Evolutionary conservation across 1,284 basidiomycete species (phyloP).

Genomic region (Sanghuangporus sanghuang): DNA sequence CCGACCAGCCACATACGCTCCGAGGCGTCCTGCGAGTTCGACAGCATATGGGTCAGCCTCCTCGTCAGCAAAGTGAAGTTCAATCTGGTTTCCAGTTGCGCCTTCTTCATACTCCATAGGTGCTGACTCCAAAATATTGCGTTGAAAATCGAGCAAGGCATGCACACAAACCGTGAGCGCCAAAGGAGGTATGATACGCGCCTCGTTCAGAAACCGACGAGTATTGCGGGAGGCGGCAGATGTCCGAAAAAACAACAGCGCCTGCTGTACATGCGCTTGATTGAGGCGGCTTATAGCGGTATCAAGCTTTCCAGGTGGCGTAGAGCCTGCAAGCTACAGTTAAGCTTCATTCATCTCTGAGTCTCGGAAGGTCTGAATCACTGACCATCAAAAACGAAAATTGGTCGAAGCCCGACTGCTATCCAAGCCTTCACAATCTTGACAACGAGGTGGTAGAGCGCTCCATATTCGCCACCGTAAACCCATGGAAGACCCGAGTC

Average conservation of each 20-base stretch:
- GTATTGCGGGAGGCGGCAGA: constrained; percentile 64
- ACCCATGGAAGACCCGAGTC: constrained; percentile 72
- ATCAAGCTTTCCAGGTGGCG: constrained; percentile 69
- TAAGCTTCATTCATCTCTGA: constrained; percentile 4
- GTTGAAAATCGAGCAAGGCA: constrained; percentile 44
- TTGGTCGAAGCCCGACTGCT: constrained; percentile 63
- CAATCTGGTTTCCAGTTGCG: constrained; percentile 30
- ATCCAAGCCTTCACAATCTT: constrained; percentile 67
- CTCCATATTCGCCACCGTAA: constrained; percentile 78
- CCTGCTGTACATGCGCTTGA: constrained; percentile 54
- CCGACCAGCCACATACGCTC: constrained; percentile 71
- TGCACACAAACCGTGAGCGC: constrained; percentile 57
- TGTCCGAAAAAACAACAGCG: constrained; percentile 81
- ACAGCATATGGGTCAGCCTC: constrained; percentile 88
- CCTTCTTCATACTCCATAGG: constrained; percentile 7
- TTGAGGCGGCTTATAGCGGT: constrained; percentile 60
- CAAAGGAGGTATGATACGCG: constrained; percentile 75
- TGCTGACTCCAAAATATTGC: constrained; percentile 23
- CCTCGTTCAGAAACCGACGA: constrained; percentile 67
- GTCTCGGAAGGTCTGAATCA: constrained; percentile 9
- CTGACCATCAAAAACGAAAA: constrained; percentile 92
- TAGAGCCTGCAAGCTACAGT: constrained; percentile 48
- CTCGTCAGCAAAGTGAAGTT: constrained; percentile 72
- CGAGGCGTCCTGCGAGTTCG: constrained; percentile 69
- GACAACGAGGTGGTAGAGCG: constrained; percentile 49